Percentiles rank a stretch among this genome's conserved stretches.
Conservation (phyloP, 192 early-diverging fungal species). For the Coemansia sp. region DNA sequence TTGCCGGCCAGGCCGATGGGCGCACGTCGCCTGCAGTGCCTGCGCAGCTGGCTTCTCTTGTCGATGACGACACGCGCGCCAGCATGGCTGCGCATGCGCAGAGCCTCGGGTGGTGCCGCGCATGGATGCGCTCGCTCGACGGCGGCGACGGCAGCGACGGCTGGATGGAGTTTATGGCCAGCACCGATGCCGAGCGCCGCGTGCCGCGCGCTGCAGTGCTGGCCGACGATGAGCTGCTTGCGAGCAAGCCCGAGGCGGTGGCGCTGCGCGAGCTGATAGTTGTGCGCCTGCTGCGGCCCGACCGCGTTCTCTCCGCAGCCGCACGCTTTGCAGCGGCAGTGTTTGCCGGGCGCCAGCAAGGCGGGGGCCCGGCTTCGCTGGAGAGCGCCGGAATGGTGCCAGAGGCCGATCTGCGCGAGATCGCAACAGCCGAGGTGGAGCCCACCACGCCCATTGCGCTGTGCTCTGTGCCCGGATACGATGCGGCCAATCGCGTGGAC, state of each 20-base stretch:
- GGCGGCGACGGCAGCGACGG: background rate
- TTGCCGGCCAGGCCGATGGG: background rate
- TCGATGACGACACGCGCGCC: conserved; percentile 22
- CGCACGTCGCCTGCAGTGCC: conserved; percentile 12
- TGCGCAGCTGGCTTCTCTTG: conserved; percentile 12
- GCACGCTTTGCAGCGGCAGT: conserved; percentile 69
- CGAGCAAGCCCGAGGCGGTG: conserved; percentile 31
- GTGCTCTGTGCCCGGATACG: conserved; percentile 91
- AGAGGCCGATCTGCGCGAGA: conserved; percentile 68
- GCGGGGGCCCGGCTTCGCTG: too few relatives aligned
- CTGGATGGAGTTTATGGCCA: conserved; percentile 24
- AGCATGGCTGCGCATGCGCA: conserved; percentile 24
- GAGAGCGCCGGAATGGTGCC: conserved; percentile 29
- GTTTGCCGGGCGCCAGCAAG: conserved; percentile 25
- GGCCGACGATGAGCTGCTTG: conserved; percentile 16
- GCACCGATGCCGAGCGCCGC: conserved; percentile 24
- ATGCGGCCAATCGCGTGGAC: conserved; percentile 94
- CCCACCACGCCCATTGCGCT: conserved; percentile 84
- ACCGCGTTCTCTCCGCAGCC: conserved; percentile 77
- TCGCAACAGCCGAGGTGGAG: conserved; percentile 72
- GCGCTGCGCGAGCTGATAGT: conserved; percentile 79
- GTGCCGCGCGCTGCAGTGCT: conserved; percentile 30
- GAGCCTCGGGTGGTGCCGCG: conserved; percentile 41
- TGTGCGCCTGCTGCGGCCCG: conserved; percentile 84
- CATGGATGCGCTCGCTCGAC: conserved; percentile 22